Evolutionary conservation across 2,329 filamentous ascomycete species (phyloP), one percentile per base, ranked within the genome.

Genomic region (Balansia obtecta): DNA sequence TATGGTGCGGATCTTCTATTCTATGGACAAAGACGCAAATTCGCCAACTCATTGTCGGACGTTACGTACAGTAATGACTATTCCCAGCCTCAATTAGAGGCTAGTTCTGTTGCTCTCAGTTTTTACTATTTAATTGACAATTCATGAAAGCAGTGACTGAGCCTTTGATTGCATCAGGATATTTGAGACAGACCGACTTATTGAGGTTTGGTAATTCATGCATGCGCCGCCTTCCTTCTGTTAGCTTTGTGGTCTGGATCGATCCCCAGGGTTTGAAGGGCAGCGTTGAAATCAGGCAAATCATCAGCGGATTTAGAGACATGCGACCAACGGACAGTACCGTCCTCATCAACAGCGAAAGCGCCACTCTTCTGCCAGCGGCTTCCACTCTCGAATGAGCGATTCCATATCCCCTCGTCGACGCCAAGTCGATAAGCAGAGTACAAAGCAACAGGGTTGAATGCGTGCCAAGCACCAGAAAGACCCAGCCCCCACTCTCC

Each of bases 301-400:
- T 65, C 60, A 45, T 65, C 57, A 8, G 63, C 65, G 3, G 62
- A 51, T 38, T 56, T 57, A 7, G 59, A 55, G 22, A 65, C 51
- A 32, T 68, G 65, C 32, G 54, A 54, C 61, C 61, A 67, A 7
- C 57, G 56, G 34, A 68, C 56, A 12, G 53, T 61, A 6, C 65
- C 64, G 33, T 60, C 55, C 8, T 52, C 56, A 43, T 65, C 62
- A 20, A 69, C 58, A 11, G 76, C 82, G 65, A 82, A 88, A 30
- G 76, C 77, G 30, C 83, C 84, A 44, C 75, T 71, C 27, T 69
- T 83, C 72, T 88, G 83, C 83, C 84, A 88, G 48, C 81, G 66
- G 55, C 68, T 79, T 39, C 83, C 83, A 60, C 77, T 84, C 64
- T 83, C 79, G 2, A 79, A 82, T 2, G 78, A 72, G 22, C 77